These are phyloP conservation scores for Trametes coccinea DNA, from an alignment of 768 basidiomycete genomes.

Conservation along the genomic window DNA sequence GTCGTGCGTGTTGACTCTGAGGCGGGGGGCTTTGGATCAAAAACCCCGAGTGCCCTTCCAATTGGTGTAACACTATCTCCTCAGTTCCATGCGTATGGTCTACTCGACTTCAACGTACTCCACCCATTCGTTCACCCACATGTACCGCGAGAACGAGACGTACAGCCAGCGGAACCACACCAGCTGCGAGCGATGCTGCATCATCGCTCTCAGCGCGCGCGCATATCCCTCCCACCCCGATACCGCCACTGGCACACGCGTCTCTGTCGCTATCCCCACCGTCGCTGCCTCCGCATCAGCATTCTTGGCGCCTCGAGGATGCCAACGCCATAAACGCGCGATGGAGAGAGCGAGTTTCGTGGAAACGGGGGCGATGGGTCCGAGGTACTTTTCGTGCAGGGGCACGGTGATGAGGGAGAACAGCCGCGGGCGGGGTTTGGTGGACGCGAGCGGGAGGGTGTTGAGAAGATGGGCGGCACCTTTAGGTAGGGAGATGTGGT, in stretches of 20 bases:
- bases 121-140: conserved; percentile 91
- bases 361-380: conserved; percentile 50
- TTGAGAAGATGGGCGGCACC: conserved; percentile 51
- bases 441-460: conserved; percentile 15
- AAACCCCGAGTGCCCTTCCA: too few relatives aligned
- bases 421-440: conserved; percentile 39
- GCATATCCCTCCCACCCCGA: conserved; percentile 58
- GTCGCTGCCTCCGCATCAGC: neutral
- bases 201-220: conserved; percentile 66
- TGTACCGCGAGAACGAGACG: conserved; percentile 76
- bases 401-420: conserved; percentile 66
- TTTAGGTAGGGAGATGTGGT: conserved; percentile 71
- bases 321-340: conserved; percentile 3
- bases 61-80: too few relatives aligned
- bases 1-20: too few relatives aligned
- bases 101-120: conserved; percentile 30
- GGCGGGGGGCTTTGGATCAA: too few relatives aligned
- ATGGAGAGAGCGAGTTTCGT: conserved; percentile 47
- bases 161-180: conserved; percentile 92
- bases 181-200: conserved; percentile 70
- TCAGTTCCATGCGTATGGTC: too few relatives aligned
- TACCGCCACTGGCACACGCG: conserved; percentile 45
- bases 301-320: neutral
- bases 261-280: neutral
- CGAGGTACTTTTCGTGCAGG: conserved; percentile 58